Percentiles rank a stretch among this genome's conserved stretches.
Evolutionary conservation across 352 stramenopile genomes (phyloP).

Genomic region (Globisporangium solare): DNA sequence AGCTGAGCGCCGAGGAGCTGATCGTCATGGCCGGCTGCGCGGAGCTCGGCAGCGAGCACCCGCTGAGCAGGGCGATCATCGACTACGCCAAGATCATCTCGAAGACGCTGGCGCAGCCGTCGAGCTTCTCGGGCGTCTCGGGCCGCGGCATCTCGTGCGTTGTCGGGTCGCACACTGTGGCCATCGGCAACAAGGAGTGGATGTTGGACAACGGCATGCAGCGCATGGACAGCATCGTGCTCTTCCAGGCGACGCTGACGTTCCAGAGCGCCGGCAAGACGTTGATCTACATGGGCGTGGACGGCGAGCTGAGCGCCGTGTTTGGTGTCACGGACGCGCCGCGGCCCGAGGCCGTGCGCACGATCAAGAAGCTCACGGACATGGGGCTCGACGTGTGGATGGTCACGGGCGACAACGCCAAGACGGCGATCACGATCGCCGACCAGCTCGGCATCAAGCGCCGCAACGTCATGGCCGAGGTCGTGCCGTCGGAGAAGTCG

Average conservation of each 20-base stretch:
- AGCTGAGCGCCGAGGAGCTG: conserved; percentile 73
- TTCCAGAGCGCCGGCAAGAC: conserved; percentile 93
- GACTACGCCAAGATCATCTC: conserved; percentile 87
- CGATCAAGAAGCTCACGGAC: conserved; percentile 87
- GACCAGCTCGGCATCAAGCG: conserved; percentile 90
- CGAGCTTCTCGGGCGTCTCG: conserved; percentile 81
- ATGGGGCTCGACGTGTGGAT: conserved; percentile 96
- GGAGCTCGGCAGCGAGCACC: conserved; percentile 93
- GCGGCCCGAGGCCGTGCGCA: conserved; percentile 89
- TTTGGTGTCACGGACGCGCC: conserved; percentile 84
- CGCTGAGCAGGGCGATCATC: conserved; percentile 92
- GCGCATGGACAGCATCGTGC: conserved; percentile 63
- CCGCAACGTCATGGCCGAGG: conserved; percentile 93
- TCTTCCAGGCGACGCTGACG: conserved; percentile 67
- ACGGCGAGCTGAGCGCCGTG: conserved; percentile 64
- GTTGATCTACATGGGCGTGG: conserved; percentile 92
- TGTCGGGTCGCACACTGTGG: conserved; percentile 69
- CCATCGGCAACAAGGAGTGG: conserved; percentile 92
- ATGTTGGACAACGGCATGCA: conserved; percentile 76
- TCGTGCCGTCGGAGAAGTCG: conserved; percentile 95
- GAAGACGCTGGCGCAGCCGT: conserved; percentile 64
- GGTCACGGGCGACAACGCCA: conserved; percentile 98
- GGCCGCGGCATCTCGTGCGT: conserved; percentile 82
- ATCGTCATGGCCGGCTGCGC: conserved; percentile 88
- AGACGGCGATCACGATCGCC: conserved; percentile 93